Percentiles rank a stretch among this genome's conserved stretches.
Conservation (phyloP, 805 yeast species). For the Blastobotrys muscicola region DNA sequence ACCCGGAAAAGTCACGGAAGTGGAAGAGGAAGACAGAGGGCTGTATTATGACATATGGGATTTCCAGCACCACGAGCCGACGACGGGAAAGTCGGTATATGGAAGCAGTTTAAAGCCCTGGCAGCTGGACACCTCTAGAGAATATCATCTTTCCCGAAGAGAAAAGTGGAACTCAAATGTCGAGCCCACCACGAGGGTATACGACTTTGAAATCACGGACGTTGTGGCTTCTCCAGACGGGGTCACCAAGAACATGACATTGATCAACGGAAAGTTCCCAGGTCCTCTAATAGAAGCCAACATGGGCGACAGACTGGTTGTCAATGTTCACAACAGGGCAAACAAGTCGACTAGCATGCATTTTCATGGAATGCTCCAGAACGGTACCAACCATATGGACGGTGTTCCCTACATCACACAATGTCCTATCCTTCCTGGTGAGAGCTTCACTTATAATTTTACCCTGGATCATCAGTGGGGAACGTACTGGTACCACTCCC, state of each 20-base stretch:
- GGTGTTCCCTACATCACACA: slow-evolving; percentile 45
- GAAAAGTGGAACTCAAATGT: slow-evolving; percentile 11
- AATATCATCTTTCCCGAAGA: slow-evolving; percentile 16
- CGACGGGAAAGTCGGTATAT: slow-evolving; percentile 6
- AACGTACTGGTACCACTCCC: slow-evolving; percentile 50
- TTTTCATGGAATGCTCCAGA: slow-evolving; percentile 44
- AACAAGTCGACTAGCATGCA: slow-evolving; percentile 38
- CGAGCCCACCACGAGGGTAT: slow-evolving; percentile 14
- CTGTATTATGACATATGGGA: too few species aligned
- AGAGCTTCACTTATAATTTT: slow-evolving; percentile 34
- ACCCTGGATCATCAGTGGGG: slow-evolving; percentile 36
- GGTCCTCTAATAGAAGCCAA: slow-evolving; percentile 39
- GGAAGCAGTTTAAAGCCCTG: slow-evolving; percentile 17
- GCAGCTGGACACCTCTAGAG: slow-evolving; percentile 23
- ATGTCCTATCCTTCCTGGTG: slow-evolving; percentile 39
- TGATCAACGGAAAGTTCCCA: slow-evolving; percentile 40
- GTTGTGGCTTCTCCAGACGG: slow-evolving; percentile 17
- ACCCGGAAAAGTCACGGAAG: too few species aligned
- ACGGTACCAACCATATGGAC: slow-evolving; percentile 39
- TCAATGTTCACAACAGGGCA: slow-evolving; percentile 33
- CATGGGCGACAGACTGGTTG: slow-evolving; percentile 29
- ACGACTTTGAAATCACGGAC: slow-evolving; percentile 15
- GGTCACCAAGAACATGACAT: slow-evolving; percentile 25
- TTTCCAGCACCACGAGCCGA: background rate
- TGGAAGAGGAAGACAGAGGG: too few species aligned